phyloP scores from a whole-genome alignment of 2,329 filamentous ascomycete species.

The Dothideomycetes sp. region DNA sequence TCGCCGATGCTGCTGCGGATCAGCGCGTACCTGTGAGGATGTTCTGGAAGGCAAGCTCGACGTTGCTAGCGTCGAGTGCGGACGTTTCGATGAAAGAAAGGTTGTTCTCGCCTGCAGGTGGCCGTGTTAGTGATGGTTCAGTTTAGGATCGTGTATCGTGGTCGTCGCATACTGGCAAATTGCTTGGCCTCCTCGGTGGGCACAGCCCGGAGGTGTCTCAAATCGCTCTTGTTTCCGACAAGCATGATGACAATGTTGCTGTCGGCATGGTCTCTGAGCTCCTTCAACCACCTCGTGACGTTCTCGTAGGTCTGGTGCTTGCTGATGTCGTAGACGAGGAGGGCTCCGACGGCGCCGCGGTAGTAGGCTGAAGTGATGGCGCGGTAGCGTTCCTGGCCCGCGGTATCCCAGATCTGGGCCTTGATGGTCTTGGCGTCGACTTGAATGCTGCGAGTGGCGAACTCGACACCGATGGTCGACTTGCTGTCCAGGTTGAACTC shows the following conservation, averaged over 20 bases:
- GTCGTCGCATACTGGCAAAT: constrained; percentile 77
- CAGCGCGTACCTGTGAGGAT: constrained; percentile 80
- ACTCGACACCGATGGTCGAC: constrained; percentile 98
- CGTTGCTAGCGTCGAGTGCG: constrained; percentile 95
- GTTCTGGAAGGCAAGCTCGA: constrained; percentile 98
- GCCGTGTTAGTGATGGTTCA: not conserved
- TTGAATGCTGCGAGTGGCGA: constrained; percentile 95
- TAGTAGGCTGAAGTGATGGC: constrained; percentile 99
- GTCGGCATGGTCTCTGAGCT: constrained; percentile 93
- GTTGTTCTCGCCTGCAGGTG: constrained; percentile 73
- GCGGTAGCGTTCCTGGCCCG: constrained; percentile 96
- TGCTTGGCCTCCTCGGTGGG: constrained; percentile 96
- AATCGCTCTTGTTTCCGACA: constrained; percentile 99
- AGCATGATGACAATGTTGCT: constrained; percentile 99
- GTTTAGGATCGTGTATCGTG: no score
- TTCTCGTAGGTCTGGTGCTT: constrained; percentile 99
- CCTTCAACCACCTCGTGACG: constrained; percentile 97
- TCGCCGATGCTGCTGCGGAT: constrained; percentile 7
- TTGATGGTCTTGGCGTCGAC: constrained; percentile 99
- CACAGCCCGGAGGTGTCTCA: constrained; percentile 93
- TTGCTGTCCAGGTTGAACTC: constrained; percentile 99
- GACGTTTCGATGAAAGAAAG: constrained; percentile 99
- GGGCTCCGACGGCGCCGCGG: constrained; percentile 88
- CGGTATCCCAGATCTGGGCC: constrained; percentile 99
- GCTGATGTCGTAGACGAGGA: constrained; percentile 99